Percentiles rank a stretch among this genome's conserved stretches.
phyloP scores from a whole-genome alignment of 2,329 filamentous ascomycete genomes.

The Pseudocercospora crystallina region DNA sequence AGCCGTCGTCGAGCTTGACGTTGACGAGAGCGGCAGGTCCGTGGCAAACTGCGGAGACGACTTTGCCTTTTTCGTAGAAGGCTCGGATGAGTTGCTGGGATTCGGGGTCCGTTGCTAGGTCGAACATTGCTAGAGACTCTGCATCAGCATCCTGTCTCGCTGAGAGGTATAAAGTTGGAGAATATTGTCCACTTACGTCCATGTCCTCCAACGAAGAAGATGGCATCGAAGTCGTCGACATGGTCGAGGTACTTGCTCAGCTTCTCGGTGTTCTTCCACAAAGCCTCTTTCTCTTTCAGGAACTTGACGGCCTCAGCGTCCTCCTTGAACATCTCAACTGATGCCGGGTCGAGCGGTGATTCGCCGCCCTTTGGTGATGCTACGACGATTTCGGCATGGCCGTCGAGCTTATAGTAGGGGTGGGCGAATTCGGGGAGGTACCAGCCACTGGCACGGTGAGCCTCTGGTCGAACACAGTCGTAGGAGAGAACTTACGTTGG shows the following conservation, averaged over 20 bases:
- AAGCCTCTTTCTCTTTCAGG: conserved; percentile 52
- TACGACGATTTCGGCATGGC: conserved; percentile 40
- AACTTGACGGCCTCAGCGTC: conserved; percentile 35
- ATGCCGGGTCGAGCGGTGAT: conserved; percentile 39
- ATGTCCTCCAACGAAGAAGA: conserved; percentile 61
- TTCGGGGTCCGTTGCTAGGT: conserved; percentile 58
- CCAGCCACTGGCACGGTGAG: conserved; percentile 53
- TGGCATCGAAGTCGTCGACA: conserved; percentile 62
- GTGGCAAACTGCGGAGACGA: conserved; percentile 68
- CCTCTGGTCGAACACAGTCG: too few relatives aligned
- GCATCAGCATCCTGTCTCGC: neutral
- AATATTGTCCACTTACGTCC: conserved; percentile 45
- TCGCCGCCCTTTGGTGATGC: conserved; percentile 42
- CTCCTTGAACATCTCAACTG: conserved; percentile 32
- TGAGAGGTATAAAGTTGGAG: neutral
- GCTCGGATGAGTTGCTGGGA: conserved; percentile 62
- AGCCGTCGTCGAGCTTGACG: conserved; percentile 54
- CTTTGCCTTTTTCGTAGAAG: conserved; percentile 62
- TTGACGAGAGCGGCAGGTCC: conserved; percentile 63
- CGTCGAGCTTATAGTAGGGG: conserved; percentile 40
- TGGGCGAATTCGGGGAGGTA: conserved; percentile 53
- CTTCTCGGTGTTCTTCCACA: conserved; percentile 65
- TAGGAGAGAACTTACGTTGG: conserved; percentile 44
- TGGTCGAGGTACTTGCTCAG: conserved; percentile 58
- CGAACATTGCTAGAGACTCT: conserved; percentile 56